Evolutionary conservation across 345 rosid genomes (phyloP), one percentile per base, ranked within the genome.

Genomic region (Gossypium australe): DNA sequence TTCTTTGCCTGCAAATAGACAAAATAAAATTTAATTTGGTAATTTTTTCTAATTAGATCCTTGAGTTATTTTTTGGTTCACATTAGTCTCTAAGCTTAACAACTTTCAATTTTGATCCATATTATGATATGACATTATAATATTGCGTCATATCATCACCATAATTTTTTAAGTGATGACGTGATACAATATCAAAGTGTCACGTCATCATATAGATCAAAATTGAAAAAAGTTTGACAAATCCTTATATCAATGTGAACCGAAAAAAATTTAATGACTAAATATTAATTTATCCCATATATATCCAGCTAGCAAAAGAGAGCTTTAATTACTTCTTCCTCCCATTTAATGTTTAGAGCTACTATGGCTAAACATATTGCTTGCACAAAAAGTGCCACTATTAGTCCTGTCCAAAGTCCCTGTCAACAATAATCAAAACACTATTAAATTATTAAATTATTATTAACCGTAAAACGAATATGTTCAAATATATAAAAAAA

Each of bases 391-490:
- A 87, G 80, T 20, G 85, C 94, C 73, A 85, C 80, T 61, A 84
- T 88, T 14, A 89, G 81, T 44, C 95, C 97, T 22, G 85, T 60
- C 92, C 90, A 90, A 43, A 92, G 88, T 45, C 95, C 92, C 95
- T 89, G 60, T 0, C 9, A 4, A 51, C 8, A 38, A 16, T 13
- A 48, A n/a, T 51, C 3, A 41, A 10, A 2, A 57, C 1, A 13
- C 24, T 24, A 24, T 24, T 24, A 24, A 24, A 22, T 10, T 7
- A 18, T 41, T 52, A 13, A 51, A 29, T 29, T 3, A 29, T 29
- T 29, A 29, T 29, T 3, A 29, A 29, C 5, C 0, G 7, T 5
- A 34, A 34, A 34, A 34, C 24, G 0, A 7, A 16, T n/a, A n/a
- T n/a, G 6, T 3, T 2, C 10, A 2, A 53, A 0, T 53, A 16